Evolutionary conservation across 192 early-diverging fungal genomes (phyloP).

Genomic region (Podila horticola): DNA sequence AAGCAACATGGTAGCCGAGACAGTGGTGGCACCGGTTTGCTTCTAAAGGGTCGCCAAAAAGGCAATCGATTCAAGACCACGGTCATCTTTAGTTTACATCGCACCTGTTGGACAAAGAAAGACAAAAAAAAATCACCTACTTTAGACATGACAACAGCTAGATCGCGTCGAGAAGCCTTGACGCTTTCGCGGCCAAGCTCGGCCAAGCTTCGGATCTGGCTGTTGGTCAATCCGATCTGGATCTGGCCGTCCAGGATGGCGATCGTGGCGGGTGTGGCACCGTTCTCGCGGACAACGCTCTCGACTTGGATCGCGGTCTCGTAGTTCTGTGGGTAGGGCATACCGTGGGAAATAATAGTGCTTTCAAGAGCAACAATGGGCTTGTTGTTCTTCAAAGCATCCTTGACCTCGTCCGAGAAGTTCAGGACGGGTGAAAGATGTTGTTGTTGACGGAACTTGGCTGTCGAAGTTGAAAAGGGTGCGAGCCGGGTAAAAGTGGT

Average conservation of each 20-base stretch:
- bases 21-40: slow-evolving; percentile 89
- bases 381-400: slow-evolving; percentile 66
- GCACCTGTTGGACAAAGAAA: not conserved
- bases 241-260: slow-evolving; percentile 89
- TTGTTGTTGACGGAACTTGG: slow-evolving; percentile 6
- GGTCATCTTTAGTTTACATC: not conserved
- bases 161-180: slow-evolving; percentile 89
- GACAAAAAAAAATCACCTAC: slow-evolving; percentile 21
- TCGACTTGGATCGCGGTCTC: slow-evolving; percentile 88
- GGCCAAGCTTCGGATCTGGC: slow-evolving; percentile 72
- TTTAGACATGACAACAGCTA: slow-evolving; percentile 79
- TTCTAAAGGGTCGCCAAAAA: slow-evolving; percentile 36
- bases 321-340: slow-evolving; percentile 94
- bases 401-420: slow-evolving; percentile 56
- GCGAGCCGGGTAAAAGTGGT: not conserved
- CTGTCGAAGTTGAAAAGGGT: not conserved
- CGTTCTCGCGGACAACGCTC: slow-evolving; percentile 72
- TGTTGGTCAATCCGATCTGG: slow-evolving; percentile 76
- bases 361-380: slow-evolving; percentile 94
- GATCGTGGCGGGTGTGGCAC: slow-evolving; percentile 88
- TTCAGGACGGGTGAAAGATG: slow-evolving; percentile 15
- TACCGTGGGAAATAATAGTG: slow-evolving; percentile 96
- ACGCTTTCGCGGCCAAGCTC: slow-evolving; percentile 65
- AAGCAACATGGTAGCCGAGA: slow-evolving; percentile 90
- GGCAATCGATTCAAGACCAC: not conserved